phyloP scores from a whole-genome alignment of 2,329 filamentous ascomycete species.

The Botrytis medusae region DNA sequence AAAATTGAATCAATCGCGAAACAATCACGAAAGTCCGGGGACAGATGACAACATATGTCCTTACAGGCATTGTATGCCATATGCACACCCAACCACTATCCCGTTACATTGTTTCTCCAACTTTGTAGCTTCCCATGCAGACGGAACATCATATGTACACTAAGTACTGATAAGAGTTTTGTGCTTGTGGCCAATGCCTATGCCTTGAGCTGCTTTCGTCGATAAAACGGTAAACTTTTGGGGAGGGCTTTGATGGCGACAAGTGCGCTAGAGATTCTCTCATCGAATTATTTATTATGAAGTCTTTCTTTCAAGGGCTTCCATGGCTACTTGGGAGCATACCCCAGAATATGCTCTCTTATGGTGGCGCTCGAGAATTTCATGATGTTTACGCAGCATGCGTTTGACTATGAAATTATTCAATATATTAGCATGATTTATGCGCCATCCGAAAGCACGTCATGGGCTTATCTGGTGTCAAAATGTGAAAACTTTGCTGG shows the following conservation, averaged over 20 bases:
- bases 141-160: not conserved
- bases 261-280: conserved; percentile 17
- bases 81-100: not conserved
- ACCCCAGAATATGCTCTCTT: not conserved
- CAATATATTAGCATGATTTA: not conserved
- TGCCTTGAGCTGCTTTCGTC: not conserved
- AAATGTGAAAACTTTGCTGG: not conserved
- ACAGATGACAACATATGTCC: conserved; percentile 21
- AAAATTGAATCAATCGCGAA: not conserved
- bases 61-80: conserved; percentile 5
- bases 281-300: not conserved
- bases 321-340: not conserved
- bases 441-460: not conserved
- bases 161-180: conserved; percentile 12
- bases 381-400: not conserved
- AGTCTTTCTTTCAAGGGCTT: not conserved
- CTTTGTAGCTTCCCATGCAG: not conserved
- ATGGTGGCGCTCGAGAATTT: not conserved
- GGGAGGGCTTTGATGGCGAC: conserved; percentile 6
- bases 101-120: not conserved
- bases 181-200: conserved; percentile 1
- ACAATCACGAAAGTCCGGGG: conserved; percentile 20
- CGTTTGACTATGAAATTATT: not conserved
- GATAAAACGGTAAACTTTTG: not conserved
- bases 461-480: not conserved